Evolutionary conservation across 306 rosid species (phyloP), one percentile per base, ranked within the genome.

Genomic region (Sechiopsis laciniata): DNA sequence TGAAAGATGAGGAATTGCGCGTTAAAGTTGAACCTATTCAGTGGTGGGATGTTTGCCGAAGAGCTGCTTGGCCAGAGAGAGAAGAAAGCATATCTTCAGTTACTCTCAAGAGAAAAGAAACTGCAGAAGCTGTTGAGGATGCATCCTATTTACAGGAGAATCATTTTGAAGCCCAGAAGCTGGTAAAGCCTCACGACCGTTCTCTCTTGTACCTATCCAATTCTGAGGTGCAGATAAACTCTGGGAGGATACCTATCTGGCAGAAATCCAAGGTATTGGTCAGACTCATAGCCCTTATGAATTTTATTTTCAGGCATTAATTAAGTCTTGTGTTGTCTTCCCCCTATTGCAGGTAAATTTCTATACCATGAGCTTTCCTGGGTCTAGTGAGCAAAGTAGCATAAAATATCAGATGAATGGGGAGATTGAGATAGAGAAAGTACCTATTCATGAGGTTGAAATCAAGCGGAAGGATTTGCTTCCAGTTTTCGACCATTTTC

Each of bases 1-100:
- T 80, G 62, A 93, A 86, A 78, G 97, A 95, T 76, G 97, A 95
- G 35, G 96, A 89, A 74, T 73, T 91, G 80, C 87, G 93, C 51
- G 90, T 95, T 78, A 89, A 81, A 80, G 99, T 91, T 81, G 99
- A 95, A 80, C 92, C 95, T 67, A 79, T 91, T 81, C 99, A 85
- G 74, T 91, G 95, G 95, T 95, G 97, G 99, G 96, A 91, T 87
- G 89, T 83, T 79, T 91, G 99, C 80, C 86, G 97, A 82, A 82
- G 95, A 82, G 82, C 74, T 82, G 86, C 86, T 81, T 91, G 99
- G 97, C 89, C 95, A 64, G 99, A 95, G 80, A 83, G 83, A 72
- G 99, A 95, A 84, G 90, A 85, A 78, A 20, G 71, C 74, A 70
- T 89, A 54, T 77, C 81, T 32, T 87, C 86, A 77, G 86, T 77